Evolutionary conservation across 352 stramenopile genomes (phyloP), one percentile per base, ranked within the genome.

Genomic region (Pythium aristosporum): DNA sequence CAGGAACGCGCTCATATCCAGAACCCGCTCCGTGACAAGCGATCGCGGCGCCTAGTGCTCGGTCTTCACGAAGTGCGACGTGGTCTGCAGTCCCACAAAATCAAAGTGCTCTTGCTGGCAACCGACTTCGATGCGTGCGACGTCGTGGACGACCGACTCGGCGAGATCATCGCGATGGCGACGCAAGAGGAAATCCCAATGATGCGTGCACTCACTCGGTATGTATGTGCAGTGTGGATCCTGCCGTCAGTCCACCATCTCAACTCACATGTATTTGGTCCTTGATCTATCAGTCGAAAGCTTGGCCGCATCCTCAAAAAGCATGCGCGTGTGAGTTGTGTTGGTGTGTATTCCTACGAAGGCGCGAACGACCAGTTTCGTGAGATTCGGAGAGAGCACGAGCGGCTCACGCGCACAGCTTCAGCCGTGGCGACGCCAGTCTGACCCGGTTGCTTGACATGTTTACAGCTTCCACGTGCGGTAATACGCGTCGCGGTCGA

Each of bases 271-370:
- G 25, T 30, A 30, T 30, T 30, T 80, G 12, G 15, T 54, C 12
- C 48, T 92, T 21, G 73, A 89, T 12, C 92, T 85, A 64, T 54
- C 54, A 98, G 97, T 67, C 71, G 92, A 25, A 93, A 90, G 58
- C 65, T 99, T 0, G 96, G 96, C 0, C 96, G 92, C 60, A 81
- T 91, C 1, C 43, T 99, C 11, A 87, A 90, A 20, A 99, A 99
- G 65, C 89, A 70, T 13, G 91, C 98, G 18, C 96, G 97, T 42
- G 85, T 98, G 28, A 97, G 91, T 61, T 97, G 96, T 41, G 82
- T 99, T 16, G 97, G 92, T 12, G 77, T 99, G 3, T 97, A 98
- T 79, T 98, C 91, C 39, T 79, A 94, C 16, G 92, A 99, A 53
- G 96, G 96, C n/a, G 97, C 94, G 2, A 87, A 98, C 62, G 90